Evolutionary conservation across 257 asterid species (phyloP).

Genomic region (Petunia secreta): DNA sequence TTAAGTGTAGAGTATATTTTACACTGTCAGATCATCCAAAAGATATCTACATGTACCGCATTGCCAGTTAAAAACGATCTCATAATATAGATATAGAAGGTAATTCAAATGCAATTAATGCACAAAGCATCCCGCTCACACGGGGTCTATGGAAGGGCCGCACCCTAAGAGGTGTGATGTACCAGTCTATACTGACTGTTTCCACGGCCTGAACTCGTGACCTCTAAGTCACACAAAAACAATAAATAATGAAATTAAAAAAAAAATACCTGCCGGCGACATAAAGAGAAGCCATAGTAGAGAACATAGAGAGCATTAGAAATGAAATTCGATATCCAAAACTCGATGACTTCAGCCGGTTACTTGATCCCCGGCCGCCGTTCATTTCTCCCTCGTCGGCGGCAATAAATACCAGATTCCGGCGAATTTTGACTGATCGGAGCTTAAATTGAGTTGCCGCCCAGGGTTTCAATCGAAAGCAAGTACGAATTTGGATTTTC

Average conservation of each 20-base stretch:
- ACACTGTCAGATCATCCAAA: too few species aligned
- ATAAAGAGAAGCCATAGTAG: conserved; percentile 79
- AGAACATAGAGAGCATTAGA: conserved; percentile 72
- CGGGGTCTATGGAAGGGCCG: too few species aligned
- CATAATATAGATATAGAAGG: too few species aligned
- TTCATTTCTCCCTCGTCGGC: conserved; percentile 39
- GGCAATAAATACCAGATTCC: not conserved
- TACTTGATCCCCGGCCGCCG: conserved; percentile 63
- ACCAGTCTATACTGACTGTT: too few species aligned
- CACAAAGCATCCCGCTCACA: too few species aligned
- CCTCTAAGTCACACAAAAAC: not conserved
- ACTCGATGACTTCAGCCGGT: conserved; percentile 50
- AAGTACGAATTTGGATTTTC: not conserved
- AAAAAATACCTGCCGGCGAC: conserved; percentile 68
- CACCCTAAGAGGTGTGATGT: too few species aligned
- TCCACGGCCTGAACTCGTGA: too few species aligned
- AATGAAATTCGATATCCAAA: conserved; percentile 63
- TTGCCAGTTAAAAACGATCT: too few species aligned
- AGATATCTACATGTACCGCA: too few species aligned
- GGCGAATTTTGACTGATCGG: conserved; percentile 5
- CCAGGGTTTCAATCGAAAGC: not conserved
- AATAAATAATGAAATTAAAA: not conserved
- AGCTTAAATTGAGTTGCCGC: not conserved
- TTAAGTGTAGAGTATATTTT: not conserved
- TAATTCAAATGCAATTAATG: too few species aligned